Evolutionary conservation across 306 rosid genomes (phyloP), one percentile per base, ranked within the genome.

Genomic region (Quercus berberidifolia): DNA sequence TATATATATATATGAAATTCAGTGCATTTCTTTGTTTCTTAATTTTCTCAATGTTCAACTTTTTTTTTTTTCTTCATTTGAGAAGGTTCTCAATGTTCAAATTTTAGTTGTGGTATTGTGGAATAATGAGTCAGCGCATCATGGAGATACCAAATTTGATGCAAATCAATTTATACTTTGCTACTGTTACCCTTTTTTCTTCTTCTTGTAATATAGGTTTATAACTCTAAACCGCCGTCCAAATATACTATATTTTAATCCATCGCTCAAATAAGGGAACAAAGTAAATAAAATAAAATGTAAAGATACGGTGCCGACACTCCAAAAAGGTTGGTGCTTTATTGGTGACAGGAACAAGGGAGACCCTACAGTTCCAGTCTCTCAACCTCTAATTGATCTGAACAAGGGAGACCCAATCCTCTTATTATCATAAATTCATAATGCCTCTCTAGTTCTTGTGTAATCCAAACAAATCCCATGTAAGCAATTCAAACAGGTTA

Each of bases 231-330:
- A 49, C 54, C 54, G 15, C 54, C 17, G 15, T 49, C 54, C 54
- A 49, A 49, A 49, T 12, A 49, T 49, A 49, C 54, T 13, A 49
- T 49, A 49, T 13, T 49, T 49, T 77, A 41, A 81, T 74, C 77
- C 68, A 73, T 19, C 59, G 5, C 55, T 75, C 59, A 69, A 69
- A 49, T 63, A 65, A 38, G 76, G 19, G 73, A 49, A 57, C 21
- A 64, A 65, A n/a, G 73, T 14, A 79, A 83, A 57, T 74, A 79
- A 18, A 75, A 74, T 20, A 55, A 78, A 81, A 55, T 69, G 55
- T 12, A 59, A 18, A 17, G 57, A 75, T 57, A 46, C 31, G 74
- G 78, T 85, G 91, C 92, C 87, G 92, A 89, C 92, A 79, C 88
- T 78, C 72, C 5, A 54, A 54, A 69, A 58, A 31, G 69, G 49